Evolutionary conservation across 768 basidiomycete species (phyloP), one percentile per base, ranked within the genome.

Genomic region (Boletus bicolor): DNA sequence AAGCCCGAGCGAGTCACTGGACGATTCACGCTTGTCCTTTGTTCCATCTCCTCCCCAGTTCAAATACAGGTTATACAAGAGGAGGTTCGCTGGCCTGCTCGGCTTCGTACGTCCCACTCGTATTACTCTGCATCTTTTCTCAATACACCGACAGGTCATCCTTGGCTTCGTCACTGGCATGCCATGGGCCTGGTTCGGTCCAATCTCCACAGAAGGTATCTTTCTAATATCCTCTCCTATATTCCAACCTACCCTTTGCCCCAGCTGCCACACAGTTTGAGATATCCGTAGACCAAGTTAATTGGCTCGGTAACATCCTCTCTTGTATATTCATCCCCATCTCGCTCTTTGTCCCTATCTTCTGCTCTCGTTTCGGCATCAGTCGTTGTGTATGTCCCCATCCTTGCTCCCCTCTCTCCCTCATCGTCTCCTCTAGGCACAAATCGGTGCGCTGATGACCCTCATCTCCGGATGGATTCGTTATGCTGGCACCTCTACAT

Each of bases 181-280:
- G 85, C 72, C 79, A 7, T 84, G 83, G 81, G 79, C 87, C 4
- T 93, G 90, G 90, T 93, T 93, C 63, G 90, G 91, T 4, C 88
- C 91, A 4, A 92, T 94, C 51, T 76, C 91, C 0, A 84, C 83
- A 41, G 68, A 84, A 62, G 76, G 90, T 91, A 46, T 76, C 57
- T 32, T 15, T 9, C 21, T n/a, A 1, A 2, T 4, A 1, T 32
- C 17, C 15, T 15, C 6, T 24, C 7, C 28, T 2, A 3, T 7
- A 10, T 53, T 4, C 15, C 19, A 11, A 34, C 41, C 8, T 17
- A 21, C 19, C 6, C 12, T 28, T 21, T 41, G 37, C 41, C 57
- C n/a, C 42, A 91, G 88, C 80, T 62, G 79, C 81, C 11, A 61
- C 64, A 4, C 83, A 88, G 37, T 91, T 91, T 60, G 72, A 75